Evolutionary conservation across 202 grass and related monocot genomes (phyloP).

Genomic region (Schoenoplectus triqueter): DNA sequence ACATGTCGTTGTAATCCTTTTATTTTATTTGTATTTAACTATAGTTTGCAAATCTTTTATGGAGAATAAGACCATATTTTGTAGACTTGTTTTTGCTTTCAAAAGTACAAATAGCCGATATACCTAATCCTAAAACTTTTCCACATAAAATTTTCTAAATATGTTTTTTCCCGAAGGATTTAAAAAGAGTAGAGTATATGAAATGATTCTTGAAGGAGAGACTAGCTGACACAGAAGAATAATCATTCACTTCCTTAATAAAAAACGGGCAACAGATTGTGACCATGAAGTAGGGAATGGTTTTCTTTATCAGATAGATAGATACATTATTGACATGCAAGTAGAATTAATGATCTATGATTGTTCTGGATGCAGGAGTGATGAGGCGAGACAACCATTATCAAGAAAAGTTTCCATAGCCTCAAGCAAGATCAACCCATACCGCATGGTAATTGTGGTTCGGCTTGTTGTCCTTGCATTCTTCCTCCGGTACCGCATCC

Average conservation of each 20-base stretch:
- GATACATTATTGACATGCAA: too few species aligned
- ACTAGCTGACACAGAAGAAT: too few species aligned
- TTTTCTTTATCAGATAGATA: neutral
- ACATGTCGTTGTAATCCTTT: slow-evolving; percentile 69
- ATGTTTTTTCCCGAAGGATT: too few species aligned
- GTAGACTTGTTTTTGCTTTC: neutral
- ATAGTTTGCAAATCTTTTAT: neutral
- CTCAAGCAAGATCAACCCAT: slow-evolving; percentile 97
- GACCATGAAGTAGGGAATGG: too few species aligned
- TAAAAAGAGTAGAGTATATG: too few species aligned
- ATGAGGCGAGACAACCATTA: slow-evolving; percentile 92
- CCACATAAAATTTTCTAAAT: too few species aligned
- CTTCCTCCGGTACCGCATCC: slow-evolving; percentile 92
- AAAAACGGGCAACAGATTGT: too few species aligned
- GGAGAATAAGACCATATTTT: neutral
- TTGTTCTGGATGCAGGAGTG: slow-evolving; percentile 51
- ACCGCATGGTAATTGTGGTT: slow-evolving; percentile 94
- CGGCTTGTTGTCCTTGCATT: slow-evolving; percentile 85
- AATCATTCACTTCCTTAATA: too few species aligned
- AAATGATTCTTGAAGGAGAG: neutral
- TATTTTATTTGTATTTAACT: neutral
- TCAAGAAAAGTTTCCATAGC: slow-evolving; percentile 94
- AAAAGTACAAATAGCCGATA: neutral
- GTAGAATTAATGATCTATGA: too few species aligned
- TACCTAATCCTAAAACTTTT: neutral